Percentiles rank a stretch among this genome's conserved stretches.
Conservation (phyloP, 2,329 filamentous ascomycete genomes). For the Aureobasidium sp. region DNA sequence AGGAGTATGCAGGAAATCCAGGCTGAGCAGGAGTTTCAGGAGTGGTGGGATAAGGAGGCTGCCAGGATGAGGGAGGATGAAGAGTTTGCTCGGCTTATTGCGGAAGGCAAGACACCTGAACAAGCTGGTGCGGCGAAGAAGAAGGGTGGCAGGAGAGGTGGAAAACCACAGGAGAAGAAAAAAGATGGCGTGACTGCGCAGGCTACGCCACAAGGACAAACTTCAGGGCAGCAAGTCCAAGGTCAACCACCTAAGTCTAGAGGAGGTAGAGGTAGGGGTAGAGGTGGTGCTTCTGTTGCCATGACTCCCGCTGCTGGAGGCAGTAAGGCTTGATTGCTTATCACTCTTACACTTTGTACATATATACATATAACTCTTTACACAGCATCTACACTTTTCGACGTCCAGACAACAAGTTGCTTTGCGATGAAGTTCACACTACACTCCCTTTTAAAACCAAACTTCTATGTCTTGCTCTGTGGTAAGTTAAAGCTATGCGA, state of each 20-base stretch:
- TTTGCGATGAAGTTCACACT: too few relatives aligned
- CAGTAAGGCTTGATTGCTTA: background rate
- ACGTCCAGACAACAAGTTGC: too few relatives aligned
- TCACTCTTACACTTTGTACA: too few relatives aligned
- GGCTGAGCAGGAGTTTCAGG: slow-evolving; percentile 90
- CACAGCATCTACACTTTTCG: too few relatives aligned
- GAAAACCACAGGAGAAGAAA: slow-evolving; percentile 14
- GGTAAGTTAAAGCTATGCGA: too few relatives aligned
- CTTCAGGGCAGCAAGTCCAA: background rate
- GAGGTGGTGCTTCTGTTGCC: background rate
- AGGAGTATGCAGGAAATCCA: slow-evolving; percentile 90
- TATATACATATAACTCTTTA: too few relatives aligned
- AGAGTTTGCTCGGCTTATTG: slow-evolving; percentile 4
- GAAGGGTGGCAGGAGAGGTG: slow-evolving; percentile 19
- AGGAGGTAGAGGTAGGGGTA: background rate
- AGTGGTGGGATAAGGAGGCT: slow-evolving; percentile 91
- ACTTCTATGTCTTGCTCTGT: too few relatives aligned
- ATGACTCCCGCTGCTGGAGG: background rate
- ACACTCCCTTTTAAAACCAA: too few relatives aligned
- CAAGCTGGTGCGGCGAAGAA: slow-evolving; percentile 7
- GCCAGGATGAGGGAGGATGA: slow-evolving; percentile 43
- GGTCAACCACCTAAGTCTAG: background rate
- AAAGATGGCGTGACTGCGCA: background rate
- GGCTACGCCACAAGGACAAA: background rate
- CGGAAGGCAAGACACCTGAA: background rate